These are phyloP conservation scores for Diplodia intermedia DNA, from an alignment of 2,329 filamentous ascomycete species.

Conservation along the genomic window DNA sequence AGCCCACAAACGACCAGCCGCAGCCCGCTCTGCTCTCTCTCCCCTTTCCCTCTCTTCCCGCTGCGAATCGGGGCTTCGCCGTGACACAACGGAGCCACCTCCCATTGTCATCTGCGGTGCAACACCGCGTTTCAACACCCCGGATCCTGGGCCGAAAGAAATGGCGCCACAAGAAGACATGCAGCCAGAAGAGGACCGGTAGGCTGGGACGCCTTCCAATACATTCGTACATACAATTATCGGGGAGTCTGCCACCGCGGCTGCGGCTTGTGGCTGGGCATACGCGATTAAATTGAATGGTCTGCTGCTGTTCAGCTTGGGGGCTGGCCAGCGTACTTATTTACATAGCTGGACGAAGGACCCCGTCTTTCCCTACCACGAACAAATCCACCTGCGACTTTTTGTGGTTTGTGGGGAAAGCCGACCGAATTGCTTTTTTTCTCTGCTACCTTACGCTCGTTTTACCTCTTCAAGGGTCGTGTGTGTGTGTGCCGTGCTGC, in stretches of 20 bases:
- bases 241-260: neutral
- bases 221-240: constrained; percentile 19
- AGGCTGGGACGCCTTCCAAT: constrained; percentile 2
- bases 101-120: constrained; percentile 3
- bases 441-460: neutral
- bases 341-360: neutral
- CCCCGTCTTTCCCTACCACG: neutral
- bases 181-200: neutral
- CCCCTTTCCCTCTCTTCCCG: neutral
- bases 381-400: neutral
- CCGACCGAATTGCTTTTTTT: neutral
- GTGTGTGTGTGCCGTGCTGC: no score
- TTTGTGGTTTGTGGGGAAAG: neutral
- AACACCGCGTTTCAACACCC: constrained; percentile 8
- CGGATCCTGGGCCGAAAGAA: neutral
- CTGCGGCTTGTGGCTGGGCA: neutral
- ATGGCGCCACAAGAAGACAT: neutral
- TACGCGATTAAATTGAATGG: neutral
- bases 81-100: constrained; percentile 3
- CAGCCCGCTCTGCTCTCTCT: neutral
- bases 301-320: neutral
- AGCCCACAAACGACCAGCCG: neutral
- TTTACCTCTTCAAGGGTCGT: constrained; percentile 1
- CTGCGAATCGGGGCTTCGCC: constrained; percentile 15
- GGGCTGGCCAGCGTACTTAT: neutral